Conservation (phyloP, 192 early-diverging fungal genomes). For the Backusella australiensis region DNA sequence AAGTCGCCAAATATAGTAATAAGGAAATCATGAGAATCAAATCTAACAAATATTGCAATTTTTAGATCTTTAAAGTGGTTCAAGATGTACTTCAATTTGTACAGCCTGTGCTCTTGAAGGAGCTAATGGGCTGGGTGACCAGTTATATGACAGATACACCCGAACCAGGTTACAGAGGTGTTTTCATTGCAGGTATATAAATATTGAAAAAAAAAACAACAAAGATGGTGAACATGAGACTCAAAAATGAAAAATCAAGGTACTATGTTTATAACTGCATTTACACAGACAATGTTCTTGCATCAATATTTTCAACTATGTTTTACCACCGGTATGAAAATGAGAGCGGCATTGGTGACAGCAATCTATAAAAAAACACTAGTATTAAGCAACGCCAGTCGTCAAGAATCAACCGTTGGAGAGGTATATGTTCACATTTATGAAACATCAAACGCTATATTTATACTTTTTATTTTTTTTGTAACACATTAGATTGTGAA, state of each 20-base stretch:
- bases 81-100: slow-evolving; percentile 75
- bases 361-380: slow-evolving; percentile 86
- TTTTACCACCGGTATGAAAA: slow-evolving; percentile 67
- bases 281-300: slow-evolving; percentile 74
- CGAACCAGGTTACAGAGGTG: slow-evolving; percentile 66
- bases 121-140: slow-evolving; percentile 63
- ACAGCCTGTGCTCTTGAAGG: slow-evolving; percentile 73
- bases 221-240: background rate
- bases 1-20: background rate
- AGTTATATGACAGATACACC: slow-evolving; percentile 50
- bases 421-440: slow-evolving; percentile 51
- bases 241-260: slow-evolving; percentile 18
- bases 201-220: background rate
- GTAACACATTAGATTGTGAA: slow-evolving; percentile 44
- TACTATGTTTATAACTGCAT: slow-evolving; percentile 69
- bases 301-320: slow-evolving; percentile 89
- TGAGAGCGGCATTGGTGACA: slow-evolving; percentile 68
- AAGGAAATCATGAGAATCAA: background rate
- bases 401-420: slow-evolving; percentile 80
- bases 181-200: slow-evolving; percentile 61
- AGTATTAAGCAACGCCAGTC: slow-evolving; percentile 69
- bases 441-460: background rate
- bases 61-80: slow-evolving; percentile 60
- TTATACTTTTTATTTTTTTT: background rate
- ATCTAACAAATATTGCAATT: background rate